These are phyloP conservation scores for Anisodus tanguticus DNA, from an alignment of 257 asterid genomes.

Conservation along the genomic window DNA sequence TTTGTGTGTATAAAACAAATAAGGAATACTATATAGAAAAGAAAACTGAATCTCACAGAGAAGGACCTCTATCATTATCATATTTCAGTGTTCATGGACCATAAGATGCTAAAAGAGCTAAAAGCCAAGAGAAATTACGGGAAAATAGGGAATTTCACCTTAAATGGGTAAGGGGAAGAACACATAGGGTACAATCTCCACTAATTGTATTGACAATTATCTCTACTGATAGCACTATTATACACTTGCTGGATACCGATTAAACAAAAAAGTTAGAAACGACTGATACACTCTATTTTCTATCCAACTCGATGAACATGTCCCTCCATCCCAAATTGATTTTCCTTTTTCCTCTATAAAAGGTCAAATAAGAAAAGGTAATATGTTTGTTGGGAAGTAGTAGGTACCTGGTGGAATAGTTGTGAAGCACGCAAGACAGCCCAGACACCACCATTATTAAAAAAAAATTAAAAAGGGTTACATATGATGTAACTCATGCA, in stretches of 20 bases:
- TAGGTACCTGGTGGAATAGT: not conserved
- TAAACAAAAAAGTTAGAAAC: not conserved
- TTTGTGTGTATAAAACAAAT: not conserved
- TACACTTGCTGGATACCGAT: not conserved
- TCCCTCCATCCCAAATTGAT: not conserved
- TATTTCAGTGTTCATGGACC: not conserved
- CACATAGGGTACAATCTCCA: not conserved
- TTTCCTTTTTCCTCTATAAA: not conserved
- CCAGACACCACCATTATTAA: not conserved
- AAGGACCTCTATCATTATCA: not conserved
- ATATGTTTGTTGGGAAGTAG: not conserved
- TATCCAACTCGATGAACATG: not conserved
- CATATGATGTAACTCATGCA: not conserved
- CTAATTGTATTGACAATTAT: not conserved
- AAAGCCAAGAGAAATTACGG: not conserved
- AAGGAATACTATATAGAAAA: not conserved
- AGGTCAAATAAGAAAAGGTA: not conserved
- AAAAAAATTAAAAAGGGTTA: too few relatives aligned
- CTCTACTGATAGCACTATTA: not conserved
- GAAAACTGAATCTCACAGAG: not conserved
- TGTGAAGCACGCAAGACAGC: not conserved
- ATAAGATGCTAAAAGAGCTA: not conserved
- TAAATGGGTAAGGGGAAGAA: not conserved
- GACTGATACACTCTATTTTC: not conserved
- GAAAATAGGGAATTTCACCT: not conserved